These are phyloP conservation scores for Neurospora cerealis DNA, from an alignment of 495 filamentous ascomycete genomes.

Conservation along the genomic window DNA sequence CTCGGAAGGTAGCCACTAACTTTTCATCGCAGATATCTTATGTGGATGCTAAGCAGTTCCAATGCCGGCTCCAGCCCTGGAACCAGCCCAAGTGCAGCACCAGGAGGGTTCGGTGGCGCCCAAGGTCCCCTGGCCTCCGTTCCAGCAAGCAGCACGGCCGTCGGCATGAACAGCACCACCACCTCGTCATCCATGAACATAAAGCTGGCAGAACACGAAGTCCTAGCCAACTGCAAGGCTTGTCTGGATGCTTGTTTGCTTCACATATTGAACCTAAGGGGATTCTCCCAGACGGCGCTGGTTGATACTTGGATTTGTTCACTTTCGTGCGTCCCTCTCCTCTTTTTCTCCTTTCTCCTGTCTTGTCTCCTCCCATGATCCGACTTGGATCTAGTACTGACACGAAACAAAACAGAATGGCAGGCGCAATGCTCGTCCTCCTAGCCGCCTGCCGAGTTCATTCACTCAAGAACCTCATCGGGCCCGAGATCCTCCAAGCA, in stretches of 20 bases:
- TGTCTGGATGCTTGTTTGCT: slow-evolving; percentile 32
- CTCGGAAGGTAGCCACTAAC: not conserved
- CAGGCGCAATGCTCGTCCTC: slow-evolving; percentile 24
- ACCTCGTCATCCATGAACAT: not conserved
- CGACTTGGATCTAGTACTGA: not conserved
- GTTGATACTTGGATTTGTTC: slow-evolving; percentile 42
- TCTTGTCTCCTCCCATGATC: not conserved
- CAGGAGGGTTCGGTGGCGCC: not conserved
- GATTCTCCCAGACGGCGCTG: slow-evolving; percentile 32
- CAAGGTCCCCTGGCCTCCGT: not conserved
- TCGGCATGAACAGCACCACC: not conserved
- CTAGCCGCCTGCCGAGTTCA: slow-evolving; percentile 18
- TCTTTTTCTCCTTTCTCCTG: not conserved
- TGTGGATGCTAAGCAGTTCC: slow-evolving; percentile 28
- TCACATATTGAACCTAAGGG: slow-evolving; percentile 30
- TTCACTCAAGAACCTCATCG: slow-evolving; percentile 11
- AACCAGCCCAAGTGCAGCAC: not conserved
- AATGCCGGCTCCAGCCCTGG: not conserved
- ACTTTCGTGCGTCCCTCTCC: slow-evolving; percentile 27
- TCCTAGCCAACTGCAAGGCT: slow-evolving; percentile 24
- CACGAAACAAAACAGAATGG: slow-evolving; percentile 15
- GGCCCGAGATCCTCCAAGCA: slow-evolving; percentile 16
- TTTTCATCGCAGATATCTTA: slow-evolving; percentile 16
- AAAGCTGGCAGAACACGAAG: slow-evolving; percentile 11
- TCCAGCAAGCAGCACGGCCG: not conserved